These are phyloP conservation scores for Lactuca sativa DNA, from an alignment of 129 eudicot genomes.

Conservation along the genomic window DNA sequence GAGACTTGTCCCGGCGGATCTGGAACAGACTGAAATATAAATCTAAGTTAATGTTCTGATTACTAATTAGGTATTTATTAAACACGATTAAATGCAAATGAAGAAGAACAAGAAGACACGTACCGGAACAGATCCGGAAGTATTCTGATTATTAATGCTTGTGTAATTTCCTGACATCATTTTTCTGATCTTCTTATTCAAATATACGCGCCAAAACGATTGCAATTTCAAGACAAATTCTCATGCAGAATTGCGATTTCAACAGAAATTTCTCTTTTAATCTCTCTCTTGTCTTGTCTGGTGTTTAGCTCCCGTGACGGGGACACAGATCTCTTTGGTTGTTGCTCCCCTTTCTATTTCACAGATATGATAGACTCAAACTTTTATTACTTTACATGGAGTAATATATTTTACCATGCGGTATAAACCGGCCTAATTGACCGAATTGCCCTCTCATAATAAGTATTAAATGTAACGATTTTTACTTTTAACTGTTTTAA, in stretches of 20 bases:
- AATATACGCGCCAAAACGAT: background rate
- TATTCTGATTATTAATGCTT: slow-evolving; percentile 50
- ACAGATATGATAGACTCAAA: background rate
- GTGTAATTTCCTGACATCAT: slow-evolving; percentile 94
- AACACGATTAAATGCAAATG: background rate
- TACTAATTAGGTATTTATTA: background rate
- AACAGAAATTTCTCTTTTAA: background rate
- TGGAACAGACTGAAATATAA: slow-evolving; percentile 55
- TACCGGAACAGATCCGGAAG: slow-evolving; percentile 84
- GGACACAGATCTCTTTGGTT: background rate
- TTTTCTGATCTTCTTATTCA: slow-evolving; percentile 22
- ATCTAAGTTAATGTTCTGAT: slow-evolving; percentile 7
- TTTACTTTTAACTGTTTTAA: background rate
- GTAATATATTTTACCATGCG: background rate
- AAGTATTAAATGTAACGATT: background rate
- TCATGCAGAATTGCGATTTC: background rate
- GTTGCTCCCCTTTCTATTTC: background rate
- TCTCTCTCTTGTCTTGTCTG: background rate
- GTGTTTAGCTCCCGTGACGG: slow-evolving; percentile 23
- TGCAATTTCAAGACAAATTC: background rate
- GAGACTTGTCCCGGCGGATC: slow-evolving; percentile 68
- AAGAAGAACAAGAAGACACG: slow-evolving; percentile 1
- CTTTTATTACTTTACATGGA: background rate
- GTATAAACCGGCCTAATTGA: background rate
- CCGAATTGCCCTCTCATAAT: background rate